phyloP scores from a whole-genome alignment of 352 stramenopile species.

The Thraustochytrium sp. region DNA sequence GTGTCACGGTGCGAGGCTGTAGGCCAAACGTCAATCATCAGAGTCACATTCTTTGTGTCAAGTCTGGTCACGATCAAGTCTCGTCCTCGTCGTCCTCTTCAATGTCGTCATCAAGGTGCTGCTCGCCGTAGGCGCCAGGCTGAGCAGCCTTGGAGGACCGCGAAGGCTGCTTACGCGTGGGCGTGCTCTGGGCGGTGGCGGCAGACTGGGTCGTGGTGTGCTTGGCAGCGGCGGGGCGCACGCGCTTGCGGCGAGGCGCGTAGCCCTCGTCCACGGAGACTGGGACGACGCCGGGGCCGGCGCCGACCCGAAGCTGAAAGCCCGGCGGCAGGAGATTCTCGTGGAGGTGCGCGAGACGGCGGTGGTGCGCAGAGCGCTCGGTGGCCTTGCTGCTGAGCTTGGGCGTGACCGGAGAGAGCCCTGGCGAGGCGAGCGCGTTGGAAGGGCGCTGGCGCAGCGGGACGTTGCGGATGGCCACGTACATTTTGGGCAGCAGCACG shows the following conservation, averaged over 20 bases:
- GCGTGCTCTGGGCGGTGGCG: background rate
- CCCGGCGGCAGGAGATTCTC: background rate
- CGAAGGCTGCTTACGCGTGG: background rate
- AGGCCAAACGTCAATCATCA: too few relatives aligned
- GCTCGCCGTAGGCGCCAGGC: background rate
- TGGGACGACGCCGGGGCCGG: background rate
- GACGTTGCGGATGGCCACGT: background rate
- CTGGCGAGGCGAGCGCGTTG: background rate
- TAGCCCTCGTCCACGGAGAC: background rate
- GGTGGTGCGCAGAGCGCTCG: background rate
- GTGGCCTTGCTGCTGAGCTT: background rate
- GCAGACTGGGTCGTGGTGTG: background rate
- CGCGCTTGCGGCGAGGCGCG: background rate
- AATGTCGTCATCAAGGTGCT: background rate
- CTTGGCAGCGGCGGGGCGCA: background rate
- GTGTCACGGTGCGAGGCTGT: too few relatives aligned
- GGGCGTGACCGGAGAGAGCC: background rate
- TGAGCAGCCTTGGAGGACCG: background rate
- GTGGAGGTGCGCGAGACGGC: background rate
- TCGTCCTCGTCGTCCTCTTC: too few relatives aligned
- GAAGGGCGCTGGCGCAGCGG: background rate
- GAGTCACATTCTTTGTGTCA: too few relatives aligned
- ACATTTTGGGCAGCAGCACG: constrained; percentile 17
- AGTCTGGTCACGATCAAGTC: too few relatives aligned
- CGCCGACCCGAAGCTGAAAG: constrained; percentile 17